Percentiles rank a stretch among this genome's conserved stretches.
Evolutionary conservation across 164 flowering plant species (phyloP).

Genomic region (Akebia trifoliata): DNA sequence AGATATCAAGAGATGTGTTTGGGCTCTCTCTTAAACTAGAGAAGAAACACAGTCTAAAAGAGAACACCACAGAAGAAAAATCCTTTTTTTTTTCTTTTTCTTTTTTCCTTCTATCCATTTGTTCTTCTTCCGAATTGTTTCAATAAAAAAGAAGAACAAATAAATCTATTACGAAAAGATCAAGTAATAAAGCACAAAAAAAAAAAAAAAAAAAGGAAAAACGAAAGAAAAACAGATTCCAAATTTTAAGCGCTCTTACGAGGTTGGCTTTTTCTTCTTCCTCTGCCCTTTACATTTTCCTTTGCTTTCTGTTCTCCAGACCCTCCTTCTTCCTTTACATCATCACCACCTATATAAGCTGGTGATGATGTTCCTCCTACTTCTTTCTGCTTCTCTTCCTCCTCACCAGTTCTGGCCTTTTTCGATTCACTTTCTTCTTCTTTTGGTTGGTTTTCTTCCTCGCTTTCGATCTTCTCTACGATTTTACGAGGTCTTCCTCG

Average conservation of each 20-base stretch:
- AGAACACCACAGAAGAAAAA: too few species aligned
- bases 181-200: neutral
- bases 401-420: slow-evolving; percentile 19
- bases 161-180: neutral
- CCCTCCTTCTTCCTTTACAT: too few species aligned
- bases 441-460: slow-evolving; percentile 12
- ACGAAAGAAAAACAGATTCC: neutral
- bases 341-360: neutral
- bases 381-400: slow-evolving; percentile 8
- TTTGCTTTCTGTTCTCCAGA: slow-evolving; percentile 7
- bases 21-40: too few species aligned
- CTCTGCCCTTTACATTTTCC: slow-evolving; percentile 33
- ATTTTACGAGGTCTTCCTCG: slow-evolving; percentile 62
- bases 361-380: slow-evolving; percentile 7
- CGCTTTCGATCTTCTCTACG: slow-evolving; percentile 20
- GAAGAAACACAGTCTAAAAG: too few species aligned
- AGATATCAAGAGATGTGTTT: too few species aligned
- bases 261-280: slow-evolving; percentile 55
- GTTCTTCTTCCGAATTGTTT: too few species aligned
- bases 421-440: slow-evolving; percentile 22
- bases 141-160: too few species aligned
- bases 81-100: too few species aligned
- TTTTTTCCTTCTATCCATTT: too few species aligned
- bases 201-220: neutral
- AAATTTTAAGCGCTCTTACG: slow-evolving; percentile 40